phyloP scores from a whole-genome alignment of 345 rosid species.

The Eucalyptus microcorys region DNA sequence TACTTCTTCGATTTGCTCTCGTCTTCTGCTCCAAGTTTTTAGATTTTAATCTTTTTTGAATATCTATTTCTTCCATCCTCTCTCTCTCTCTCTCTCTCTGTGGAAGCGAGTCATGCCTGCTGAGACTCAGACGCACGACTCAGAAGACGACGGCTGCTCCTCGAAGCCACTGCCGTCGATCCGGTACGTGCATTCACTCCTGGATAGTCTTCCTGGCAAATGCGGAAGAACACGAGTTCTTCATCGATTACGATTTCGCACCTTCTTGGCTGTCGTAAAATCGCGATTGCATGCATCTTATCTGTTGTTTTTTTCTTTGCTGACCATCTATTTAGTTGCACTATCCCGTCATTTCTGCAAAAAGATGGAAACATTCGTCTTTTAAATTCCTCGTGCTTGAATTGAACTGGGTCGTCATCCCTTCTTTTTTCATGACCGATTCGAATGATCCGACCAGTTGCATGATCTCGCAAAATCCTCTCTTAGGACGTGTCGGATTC shows the following conservation, averaged over 20 bases:
- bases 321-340: background rate
- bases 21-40: background rate
- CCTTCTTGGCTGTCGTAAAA: background rate
- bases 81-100: background rate
- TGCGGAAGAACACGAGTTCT: background rate
- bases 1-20: background rate
- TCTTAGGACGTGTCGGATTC: background rate
- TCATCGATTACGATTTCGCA: background rate
- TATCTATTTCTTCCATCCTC: background rate
- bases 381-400: background rate
- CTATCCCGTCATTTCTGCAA: background rate
- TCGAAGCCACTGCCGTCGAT: background rate
- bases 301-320: background rate
- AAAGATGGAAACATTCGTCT: background rate
- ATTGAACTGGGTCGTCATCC: background rate
- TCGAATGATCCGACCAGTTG: background rate
- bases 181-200: background rate
- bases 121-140: background rate
- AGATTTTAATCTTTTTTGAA: background rate
- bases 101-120: background rate
- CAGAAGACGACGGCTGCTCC: background rate
- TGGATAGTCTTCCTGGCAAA: background rate
- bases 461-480: background rate
- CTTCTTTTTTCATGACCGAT: rapidly evolving
- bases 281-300: background rate